phyloP scores from a whole-genome alignment of 306 rosid species.

The Canavalia gladiata region DNA sequence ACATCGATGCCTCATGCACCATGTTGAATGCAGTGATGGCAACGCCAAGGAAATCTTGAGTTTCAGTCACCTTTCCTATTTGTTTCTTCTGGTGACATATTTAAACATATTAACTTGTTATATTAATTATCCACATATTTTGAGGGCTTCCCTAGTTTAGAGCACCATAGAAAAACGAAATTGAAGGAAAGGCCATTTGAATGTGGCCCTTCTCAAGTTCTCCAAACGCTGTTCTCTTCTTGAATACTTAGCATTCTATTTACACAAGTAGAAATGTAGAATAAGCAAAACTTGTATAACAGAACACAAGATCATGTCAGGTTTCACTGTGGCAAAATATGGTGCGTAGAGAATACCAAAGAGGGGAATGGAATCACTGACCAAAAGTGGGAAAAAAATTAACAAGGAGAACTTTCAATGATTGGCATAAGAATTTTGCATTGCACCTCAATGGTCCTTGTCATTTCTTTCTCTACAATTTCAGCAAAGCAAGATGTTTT shows the following conservation, averaged over 20 bases:
- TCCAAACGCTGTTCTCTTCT: neutral
- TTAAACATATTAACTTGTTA: neutral
- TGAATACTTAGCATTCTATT: neutral
- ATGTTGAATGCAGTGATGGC: neutral
- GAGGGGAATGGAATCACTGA: slow-evolving; percentile 45
- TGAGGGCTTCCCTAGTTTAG: neutral
- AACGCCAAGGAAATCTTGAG: neutral
- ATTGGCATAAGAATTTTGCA: slow-evolving; percentile 56
- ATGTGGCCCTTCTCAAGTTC: neutral
- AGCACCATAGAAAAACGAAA: neutral
- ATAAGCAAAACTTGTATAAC: neutral
- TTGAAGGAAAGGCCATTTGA: neutral
- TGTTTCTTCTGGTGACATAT: neutral
- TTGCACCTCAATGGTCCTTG: slow-evolving; percentile 50
- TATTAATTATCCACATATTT: neutral
- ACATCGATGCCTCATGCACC: neutral
- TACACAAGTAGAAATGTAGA: neutral
- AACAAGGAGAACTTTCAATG: slow-evolving; percentile 49
- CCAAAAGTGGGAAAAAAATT: slow-evolving; percentile 44
- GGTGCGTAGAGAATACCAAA: slow-evolving; percentile 59
- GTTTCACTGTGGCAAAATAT: slow-evolving; percentile 33
- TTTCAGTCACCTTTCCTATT: neutral
- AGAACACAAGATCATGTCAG: neutral
- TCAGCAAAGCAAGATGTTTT: slow-evolving; percentile 40
- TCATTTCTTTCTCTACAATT: slow-evolving; percentile 50